Evolutionary conservation across 495 filamentous ascomycete species (phyloP), one percentile per base, ranked within the genome.

Genomic region (Annulohypoxylon moriforme): DNA sequence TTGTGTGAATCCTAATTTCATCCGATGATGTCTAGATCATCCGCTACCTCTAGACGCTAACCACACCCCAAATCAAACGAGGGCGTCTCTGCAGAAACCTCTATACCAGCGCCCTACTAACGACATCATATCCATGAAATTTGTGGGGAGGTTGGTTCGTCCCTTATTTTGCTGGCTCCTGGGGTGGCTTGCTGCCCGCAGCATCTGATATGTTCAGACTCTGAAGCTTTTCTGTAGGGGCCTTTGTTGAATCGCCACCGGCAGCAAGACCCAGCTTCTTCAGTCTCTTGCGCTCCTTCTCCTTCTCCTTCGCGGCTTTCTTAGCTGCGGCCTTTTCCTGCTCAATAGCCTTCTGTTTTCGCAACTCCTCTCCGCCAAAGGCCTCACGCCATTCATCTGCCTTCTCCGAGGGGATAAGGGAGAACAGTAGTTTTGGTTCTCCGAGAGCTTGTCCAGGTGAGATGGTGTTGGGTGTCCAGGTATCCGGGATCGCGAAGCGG

Each of bases 351-450:
- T 73, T 73, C 33, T 73, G 71, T 10, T 63, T 66, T 53, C 71
- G 71, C 7, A 73, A 65, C 60, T 90, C 91, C 77, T 92, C 86
- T 11, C 79, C 84, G 34, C 95, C 94, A 76, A 91, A 98, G 73
- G 83, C 81, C 38, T 89, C 87, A 59, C 89, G 88, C 95, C 95
- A 98, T 76, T 93, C 89, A 22, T 90, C 85, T 18, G 90, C 91
- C 82, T 93, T 95, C 82, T 91, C 91, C 16, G 90, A 85, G 60
- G 94, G 91, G 67, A 97, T 97, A 53, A 82, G 84, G n/a, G 88
- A 86, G 83, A 98, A 98, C 34, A 98, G 84, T 69, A 94, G 91
- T 66, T 87, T 85, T 2, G 95, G 89, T 76, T 91, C 92, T 69
- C 93, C 92, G 64, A 98, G 89, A 72, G 89, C 89, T 79, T 97